phyloP scores from a whole-genome alignment of 75 land plant species.

The Selaginella tamariscina region DNA sequence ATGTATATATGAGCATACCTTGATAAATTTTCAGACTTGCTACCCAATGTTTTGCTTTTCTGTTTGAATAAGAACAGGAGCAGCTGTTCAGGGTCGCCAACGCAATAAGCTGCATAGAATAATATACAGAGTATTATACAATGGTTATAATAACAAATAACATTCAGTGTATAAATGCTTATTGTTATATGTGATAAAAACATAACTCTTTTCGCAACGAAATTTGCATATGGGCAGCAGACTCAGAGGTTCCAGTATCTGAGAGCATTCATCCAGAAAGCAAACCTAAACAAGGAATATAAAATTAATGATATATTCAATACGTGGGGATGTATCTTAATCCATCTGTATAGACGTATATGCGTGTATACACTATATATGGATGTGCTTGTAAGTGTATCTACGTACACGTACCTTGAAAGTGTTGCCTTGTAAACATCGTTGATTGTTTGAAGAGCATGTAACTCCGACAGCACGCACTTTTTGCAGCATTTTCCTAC shows the following conservation, averaged over 20 bases:
- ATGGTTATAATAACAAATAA: too few relatives aligned
- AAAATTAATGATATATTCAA: too few relatives aligned
- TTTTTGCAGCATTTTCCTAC: constrained; percentile 17
- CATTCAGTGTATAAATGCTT: background rate
- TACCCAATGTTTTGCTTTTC: background rate
- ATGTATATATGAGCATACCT: background rate
- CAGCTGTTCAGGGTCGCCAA: constrained; percentile 27
- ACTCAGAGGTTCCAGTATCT: constrained; percentile 28
- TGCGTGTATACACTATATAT: too few relatives aligned
- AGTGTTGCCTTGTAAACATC: constrained; percentile 14
- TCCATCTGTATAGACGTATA: too few relatives aligned
- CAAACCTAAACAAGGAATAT: too few relatives aligned
- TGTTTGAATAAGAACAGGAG: constrained; percentile 15
- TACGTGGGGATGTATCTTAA: too few relatives aligned
- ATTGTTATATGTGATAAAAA: background rate
- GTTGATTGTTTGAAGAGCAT: constrained; percentile 14
- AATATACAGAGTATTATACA: too few relatives aligned
- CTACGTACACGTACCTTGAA: constrained; percentile 20
- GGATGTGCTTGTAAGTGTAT: too few relatives aligned
- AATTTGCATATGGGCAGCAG: constrained; percentile 21
- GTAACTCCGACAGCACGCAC: constrained; percentile 27
- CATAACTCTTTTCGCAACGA: constrained; percentile 19
- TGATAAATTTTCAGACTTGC: background rate
- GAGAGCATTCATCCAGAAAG: constrained; percentile 27
- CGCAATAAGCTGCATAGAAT: constrained; percentile 26